A percentile compares a stretch with the other conserved stretches of the same genome.
Conservation (phyloP, 78 protist species). For the Corallochytrium limacisporum region DNA sequence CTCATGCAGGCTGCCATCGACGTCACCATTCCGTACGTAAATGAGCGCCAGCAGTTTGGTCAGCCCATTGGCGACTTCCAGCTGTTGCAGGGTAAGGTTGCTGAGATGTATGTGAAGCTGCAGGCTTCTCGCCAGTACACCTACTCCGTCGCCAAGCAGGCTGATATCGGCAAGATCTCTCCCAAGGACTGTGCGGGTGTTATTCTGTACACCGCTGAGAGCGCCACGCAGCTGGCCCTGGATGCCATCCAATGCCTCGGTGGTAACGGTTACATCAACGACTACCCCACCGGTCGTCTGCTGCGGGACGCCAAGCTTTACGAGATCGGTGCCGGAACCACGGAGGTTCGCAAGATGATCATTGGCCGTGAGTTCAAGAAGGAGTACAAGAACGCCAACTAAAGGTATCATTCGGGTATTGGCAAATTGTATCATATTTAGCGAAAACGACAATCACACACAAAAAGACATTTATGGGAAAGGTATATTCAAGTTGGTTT, state of each 20-base stretch:
- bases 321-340: slow-evolving; percentile 89
- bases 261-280: slow-evolving; percentile 89
- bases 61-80: slow-evolving; percentile 45
- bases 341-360: slow-evolving; percentile 70
- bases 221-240: slow-evolving; percentile 62
- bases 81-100: slow-evolving; percentile 76
- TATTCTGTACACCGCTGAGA: slow-evolving; percentile 69
- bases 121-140: slow-evolving; percentile 53
- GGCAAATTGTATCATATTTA: too few species aligned
- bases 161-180: slow-evolving; percentile 39
- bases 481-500: too few species aligned
- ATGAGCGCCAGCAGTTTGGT: slow-evolving; percentile 71
- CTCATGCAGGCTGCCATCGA: slow-evolving; percentile 74
- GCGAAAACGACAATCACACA: too few species aligned
- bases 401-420: too few species aligned
- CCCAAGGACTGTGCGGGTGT: slow-evolving; percentile 53
- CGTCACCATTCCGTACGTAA: slow-evolving; percentile 57
- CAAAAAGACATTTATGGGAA: too few species aligned
- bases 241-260: slow-evolving; percentile 75
- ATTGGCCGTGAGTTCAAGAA: slow-evolving; percentile 54
- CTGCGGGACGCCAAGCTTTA: slow-evolving; percentile 84
- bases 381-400: slow-evolving; percentile 1
- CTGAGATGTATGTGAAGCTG: slow-evolving; percentile 73
- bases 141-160: slow-evolving; percentile 54
- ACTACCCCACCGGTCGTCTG: slow-evolving; percentile 79